Conservation (phyloP, 129 eudicot species). For the Flaveria sonorensis region DNA sequence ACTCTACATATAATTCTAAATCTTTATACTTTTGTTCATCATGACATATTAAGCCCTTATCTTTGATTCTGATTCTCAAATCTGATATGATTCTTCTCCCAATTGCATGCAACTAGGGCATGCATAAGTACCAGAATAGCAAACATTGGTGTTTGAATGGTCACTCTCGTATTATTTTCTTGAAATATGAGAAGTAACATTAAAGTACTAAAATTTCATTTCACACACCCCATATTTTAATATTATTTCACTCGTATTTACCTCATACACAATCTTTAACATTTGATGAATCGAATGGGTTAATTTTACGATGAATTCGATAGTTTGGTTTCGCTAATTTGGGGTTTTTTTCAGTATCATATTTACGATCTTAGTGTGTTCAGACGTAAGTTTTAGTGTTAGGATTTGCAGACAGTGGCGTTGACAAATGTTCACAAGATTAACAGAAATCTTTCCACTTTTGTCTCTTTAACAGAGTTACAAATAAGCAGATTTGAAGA, state of each 20-base stretch:
- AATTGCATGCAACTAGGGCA: slow-evolving; percentile 17
- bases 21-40: too few species aligned
- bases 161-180: neutral
- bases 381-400: neutral
- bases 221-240: slow-evolving; percentile 3
- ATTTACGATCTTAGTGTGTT: neutral
- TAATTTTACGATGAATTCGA: neutral
- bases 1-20: too few species aligned
- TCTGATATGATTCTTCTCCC: slow-evolving; percentile 15
- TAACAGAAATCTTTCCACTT: slow-evolving; percentile 29
- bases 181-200: neutral
- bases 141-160: neutral
- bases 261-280: neutral
- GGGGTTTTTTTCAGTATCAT: slow-evolving; percentile 2
- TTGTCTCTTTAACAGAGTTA: slow-evolving; percentile 20
- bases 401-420: slow-evolving; percentile 13
- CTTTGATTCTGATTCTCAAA: slow-evolving; percentile 5
- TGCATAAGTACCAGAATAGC: neutral
- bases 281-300: neutral
- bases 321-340: neutral
- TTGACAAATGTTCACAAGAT: slow-evolving; percentile 20
- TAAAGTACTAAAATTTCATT: neutral
- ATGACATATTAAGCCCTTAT: neutral
- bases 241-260: neutral
- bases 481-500: slow-evolving; percentile 31